phyloP scores from a whole-genome alignment of 2,329 filamentous ascomycete species.

The Coniosporium tulheliwenetii region DNA sequence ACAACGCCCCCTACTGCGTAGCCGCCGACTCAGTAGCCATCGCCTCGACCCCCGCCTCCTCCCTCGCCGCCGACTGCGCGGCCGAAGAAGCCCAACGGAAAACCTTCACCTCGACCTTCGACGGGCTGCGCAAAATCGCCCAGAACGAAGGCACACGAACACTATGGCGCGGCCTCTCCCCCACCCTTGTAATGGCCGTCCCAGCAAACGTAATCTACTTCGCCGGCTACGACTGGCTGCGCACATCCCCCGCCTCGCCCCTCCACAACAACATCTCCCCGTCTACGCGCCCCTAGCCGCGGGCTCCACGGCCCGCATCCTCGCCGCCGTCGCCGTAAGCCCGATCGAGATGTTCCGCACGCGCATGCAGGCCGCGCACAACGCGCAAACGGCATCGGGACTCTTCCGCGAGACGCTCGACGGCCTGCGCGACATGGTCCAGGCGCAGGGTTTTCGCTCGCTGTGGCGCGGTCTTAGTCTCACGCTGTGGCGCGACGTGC shows the following conservation, averaged over 20 bases:
- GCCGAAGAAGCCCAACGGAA: constrained; percentile 74
- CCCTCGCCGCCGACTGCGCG: constrained; percentile 52
- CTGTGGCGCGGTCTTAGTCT: constrained; percentile 83
- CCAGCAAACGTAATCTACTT: constrained; percentile 98
- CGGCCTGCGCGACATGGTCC: constrained; percentile 67
- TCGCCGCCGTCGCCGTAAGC: constrained; percentile 70
- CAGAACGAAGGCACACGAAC: constrained; percentile 77
- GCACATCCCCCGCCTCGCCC: constrained; percentile 57
- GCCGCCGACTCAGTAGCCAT: constrained; percentile 43
- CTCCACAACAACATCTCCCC: constrained; percentile 46
- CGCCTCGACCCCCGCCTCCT: constrained; percentile 26
- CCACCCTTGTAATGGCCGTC: constrained; percentile 84
- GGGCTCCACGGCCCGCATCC: constrained; percentile 59
- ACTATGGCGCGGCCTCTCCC: constrained; percentile 86
- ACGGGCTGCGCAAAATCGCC: constrained; percentile 87
- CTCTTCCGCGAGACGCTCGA: constrained; percentile 68
- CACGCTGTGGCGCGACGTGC: constrained; percentile 92
- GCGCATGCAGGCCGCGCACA: constrained; percentile 65
- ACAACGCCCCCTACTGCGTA: constrained; percentile 66
- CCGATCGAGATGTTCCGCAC: constrained; percentile 93
- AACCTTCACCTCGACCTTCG: constrained; percentile 79
- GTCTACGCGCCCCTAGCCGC: constrained; percentile 66
- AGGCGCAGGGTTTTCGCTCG: constrained; percentile 57
- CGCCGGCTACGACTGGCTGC: constrained; percentile 90
- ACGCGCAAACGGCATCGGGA: constrained; percentile 32